Percentiles rank a stretch among this genome's conserved stretches.
Evolutionary conservation across 2,329 filamentous ascomycete genomes (phyloP).

Genomic region (Stagonosporopsis vannaccii): DNA sequence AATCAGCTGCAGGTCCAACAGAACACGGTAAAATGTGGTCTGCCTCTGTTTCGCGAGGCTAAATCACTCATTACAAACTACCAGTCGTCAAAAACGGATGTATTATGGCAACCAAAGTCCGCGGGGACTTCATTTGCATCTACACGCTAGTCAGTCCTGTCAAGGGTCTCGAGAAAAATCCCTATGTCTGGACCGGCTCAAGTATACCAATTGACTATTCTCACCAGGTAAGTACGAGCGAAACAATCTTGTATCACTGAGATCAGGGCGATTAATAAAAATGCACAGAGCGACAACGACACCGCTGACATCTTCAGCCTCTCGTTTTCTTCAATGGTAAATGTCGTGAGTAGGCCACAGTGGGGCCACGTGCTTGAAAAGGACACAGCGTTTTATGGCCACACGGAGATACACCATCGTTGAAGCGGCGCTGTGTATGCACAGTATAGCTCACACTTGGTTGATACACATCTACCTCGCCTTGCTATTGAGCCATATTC

Average conservation of each 20-base stretch:
- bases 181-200: too few relatives aligned
- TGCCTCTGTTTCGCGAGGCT: slow-evolving; percentile 1
- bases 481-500: neutral
- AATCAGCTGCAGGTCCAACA: neutral
- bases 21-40: neutral
- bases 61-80: neutral
- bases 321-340: neutral
- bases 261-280: neutral
- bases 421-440: neutral
- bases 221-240: too few relatives aligned
- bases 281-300: neutral
- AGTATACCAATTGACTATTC: too few relatives aligned
- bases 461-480: too few relatives aligned
- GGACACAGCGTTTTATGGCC: neutral
- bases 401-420: neutral
- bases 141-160: neutral
- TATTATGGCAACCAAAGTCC: neutral
- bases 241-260: too few relatives aligned
- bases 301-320: neutral
- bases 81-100: neutral
- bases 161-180: neutral
- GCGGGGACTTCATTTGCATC: neutral
- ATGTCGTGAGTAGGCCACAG: neutral
- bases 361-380: neutral
- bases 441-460: neutral